Evolutionary conservation across 2,329 filamentous ascomycete genomes (phyloP), one percentile per base, ranked within the genome.

Genomic region (Xylaria sp.): DNA sequence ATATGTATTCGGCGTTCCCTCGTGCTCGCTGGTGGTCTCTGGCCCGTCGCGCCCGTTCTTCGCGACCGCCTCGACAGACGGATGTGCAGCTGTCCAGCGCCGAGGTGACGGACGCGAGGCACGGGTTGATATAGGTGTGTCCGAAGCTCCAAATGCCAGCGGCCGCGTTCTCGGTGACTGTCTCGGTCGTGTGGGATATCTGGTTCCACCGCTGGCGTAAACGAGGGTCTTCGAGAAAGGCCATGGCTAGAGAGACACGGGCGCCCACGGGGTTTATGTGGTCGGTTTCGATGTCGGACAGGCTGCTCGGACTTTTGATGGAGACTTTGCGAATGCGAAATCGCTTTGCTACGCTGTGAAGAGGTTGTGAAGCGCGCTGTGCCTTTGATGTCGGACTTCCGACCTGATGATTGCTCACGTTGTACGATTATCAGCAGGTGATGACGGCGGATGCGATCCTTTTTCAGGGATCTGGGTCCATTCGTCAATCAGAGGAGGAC

Each of bases 151-250:
- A 97, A 67, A 97, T 89, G 51, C 89, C 88, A 44, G 90, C 91
- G 56, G 94, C 92, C n/a, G 93, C 92, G 52, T 90, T 88, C 71
- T 96, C 91, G 56, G 95, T 96, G 43, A 91, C 91, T 26, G 89
- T 84, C 74, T 97, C 93, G 73, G 95, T 86, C 67, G 93, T 96
- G 64, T 94, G 89, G 6, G 90, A 88, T 70, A 97, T 88, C 69
- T 94, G 91, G 71, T 97, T 95, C 83, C 96, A 91, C 65, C 90
- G 91, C 73, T 96, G 92, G 63, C 92, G 91, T 72, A 96, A 86
- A 67, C 92, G 90, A 57, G 92, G 92, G 74, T 97, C 92, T 69
- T 88, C 84, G 61, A 88, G 77, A 63, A 88, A 85, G 49, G 81
- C 76, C 82, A 85, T 85, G 37, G 41, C 29, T 58, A 41, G 34